These are phyloP conservation scores for Ogataea allantospora DNA, from an alignment of 805 yeast genomes.

Conservation along the genomic window DNA sequence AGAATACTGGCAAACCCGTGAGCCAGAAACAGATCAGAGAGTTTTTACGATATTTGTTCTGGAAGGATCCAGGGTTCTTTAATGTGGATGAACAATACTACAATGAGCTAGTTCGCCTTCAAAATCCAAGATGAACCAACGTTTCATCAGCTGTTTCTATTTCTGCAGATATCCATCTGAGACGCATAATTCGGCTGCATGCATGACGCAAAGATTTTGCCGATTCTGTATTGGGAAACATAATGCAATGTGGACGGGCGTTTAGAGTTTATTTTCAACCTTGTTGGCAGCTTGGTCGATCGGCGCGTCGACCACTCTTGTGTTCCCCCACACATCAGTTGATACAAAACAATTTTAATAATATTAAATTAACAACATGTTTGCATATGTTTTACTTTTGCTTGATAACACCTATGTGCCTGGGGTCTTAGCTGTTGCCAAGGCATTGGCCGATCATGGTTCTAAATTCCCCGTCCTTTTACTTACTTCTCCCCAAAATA, in stretches of 20 bases:
- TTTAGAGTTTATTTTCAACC: not conserved
- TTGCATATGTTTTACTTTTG: constrained; percentile 35
- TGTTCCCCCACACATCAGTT: not conserved
- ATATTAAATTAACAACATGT: not conserved
- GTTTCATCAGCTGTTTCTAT: not conserved
- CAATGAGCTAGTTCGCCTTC: constrained; percentile 40
- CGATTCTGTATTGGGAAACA: not conserved
- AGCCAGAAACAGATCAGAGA: constrained; percentile 56
- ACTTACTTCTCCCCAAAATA: constrained; percentile 19
- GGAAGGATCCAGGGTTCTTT: constrained; percentile 53
- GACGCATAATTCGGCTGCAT: constrained; percentile 1
- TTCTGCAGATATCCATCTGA: not conserved
- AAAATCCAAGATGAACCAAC: constrained; percentile 5
- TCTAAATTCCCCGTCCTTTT: constrained; percentile 25
- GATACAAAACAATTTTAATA: not conserved
- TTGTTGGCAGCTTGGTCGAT: constrained; percentile 4
- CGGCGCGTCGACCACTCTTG: constrained; percentile 1
- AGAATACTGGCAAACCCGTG: constrained; percentile 50
- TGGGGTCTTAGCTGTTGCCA: constrained; percentile 35
- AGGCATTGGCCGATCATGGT: constrained; percentile 23
- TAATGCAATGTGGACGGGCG: constrained; percentile 2
- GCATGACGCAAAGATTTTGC: not conserved
- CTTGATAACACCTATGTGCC: constrained; percentile 37
- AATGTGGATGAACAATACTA: constrained; percentile 51
- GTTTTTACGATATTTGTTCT: constrained; percentile 50